A percentile compares a stretch with the other conserved stretches of the same genome.
Conservation (phyloP, 106 monocot species). For the Dioscorea dumetorum region DNA sequence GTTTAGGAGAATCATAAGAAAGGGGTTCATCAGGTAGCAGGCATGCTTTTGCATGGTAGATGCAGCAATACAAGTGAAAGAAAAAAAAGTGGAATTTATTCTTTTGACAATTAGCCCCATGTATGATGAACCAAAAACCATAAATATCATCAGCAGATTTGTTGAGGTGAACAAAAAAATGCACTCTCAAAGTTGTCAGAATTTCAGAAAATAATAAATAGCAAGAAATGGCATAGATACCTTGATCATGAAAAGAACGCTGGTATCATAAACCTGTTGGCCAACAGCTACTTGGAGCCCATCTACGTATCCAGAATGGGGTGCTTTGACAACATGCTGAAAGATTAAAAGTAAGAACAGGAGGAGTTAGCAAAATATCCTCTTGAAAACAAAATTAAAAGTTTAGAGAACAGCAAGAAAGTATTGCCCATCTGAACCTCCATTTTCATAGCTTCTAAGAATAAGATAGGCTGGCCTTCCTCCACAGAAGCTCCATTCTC, state of each 20-base stretch:
- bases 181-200: too few species aligned
- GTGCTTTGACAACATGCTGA: slow-evolving; percentile 94
- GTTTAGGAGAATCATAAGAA: too few species aligned
- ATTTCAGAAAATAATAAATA: too few species aligned
- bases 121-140: too few species aligned
- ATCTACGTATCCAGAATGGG: slow-evolving; percentile 56
- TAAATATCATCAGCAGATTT: too few species aligned
- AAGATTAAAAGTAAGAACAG: slow-evolving; percentile 1
- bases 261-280: slow-evolving; percentile 81
- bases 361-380: neutral
- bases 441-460: slow-evolving; percentile 99
- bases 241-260: slow-evolving; percentile 76
- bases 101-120: too few species aligned
- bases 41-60: too few species aligned
- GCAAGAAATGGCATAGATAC: slow-evolving; percentile 17
- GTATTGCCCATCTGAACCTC: slow-evolving; percentile 44
- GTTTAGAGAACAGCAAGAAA: neutral
- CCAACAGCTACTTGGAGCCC: slow-evolving; percentile 69
- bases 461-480: slow-evolving; percentile 75
- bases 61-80: too few species aligned
- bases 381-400: neutral
- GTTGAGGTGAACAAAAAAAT: too few species aligned
- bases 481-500: slow-evolving; percentile 72
- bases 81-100: too few species aligned
- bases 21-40: too few species aligned